Evolutionary conservation across 2,329 filamentous ascomycete species (phyloP).

Genomic region (Dryadomyces sulphureus): DNA sequence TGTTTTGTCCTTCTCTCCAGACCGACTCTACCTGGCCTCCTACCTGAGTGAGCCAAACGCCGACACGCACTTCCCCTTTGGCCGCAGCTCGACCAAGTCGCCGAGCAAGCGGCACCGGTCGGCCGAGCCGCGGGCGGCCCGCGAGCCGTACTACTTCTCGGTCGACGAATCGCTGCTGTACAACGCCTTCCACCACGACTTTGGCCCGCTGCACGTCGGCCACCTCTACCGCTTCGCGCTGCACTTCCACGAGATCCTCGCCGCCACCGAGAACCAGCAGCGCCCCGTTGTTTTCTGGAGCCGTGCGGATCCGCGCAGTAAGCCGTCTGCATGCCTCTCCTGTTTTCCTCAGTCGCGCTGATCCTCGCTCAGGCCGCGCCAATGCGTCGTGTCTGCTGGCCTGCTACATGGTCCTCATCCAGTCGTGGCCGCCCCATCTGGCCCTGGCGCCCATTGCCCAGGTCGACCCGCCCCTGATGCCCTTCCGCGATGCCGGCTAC

Average conservation of each 20-base stretch:
- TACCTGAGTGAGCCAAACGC: slow-evolving; percentile 71
- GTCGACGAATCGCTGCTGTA: slow-evolving; percentile 87
- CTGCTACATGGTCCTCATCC: slow-evolving; percentile 97
- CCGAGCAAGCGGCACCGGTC: slow-evolving; percentile 58
- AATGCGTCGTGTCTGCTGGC: slow-evolving; percentile 92
- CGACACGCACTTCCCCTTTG: slow-evolving; percentile 77
- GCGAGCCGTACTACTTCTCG: slow-evolving; percentile 82
- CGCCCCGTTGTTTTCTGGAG: slow-evolving; percentile 94
- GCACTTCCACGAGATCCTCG: slow-evolving; percentile 87
- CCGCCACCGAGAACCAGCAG: slow-evolving; percentile 78
- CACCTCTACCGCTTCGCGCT: slow-evolving; percentile 94
- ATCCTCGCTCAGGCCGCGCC: slow-evolving; percentile 47
- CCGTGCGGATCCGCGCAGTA: slow-evolving; percentile 71
- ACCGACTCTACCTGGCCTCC: slow-evolving; percentile 87
- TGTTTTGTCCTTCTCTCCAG: slow-evolving; percentile 27
- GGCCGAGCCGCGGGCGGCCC: slow-evolving; percentile 14
- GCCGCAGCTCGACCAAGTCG: slow-evolving; percentile 40
- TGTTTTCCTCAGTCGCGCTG: neutral
- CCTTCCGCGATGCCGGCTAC: slow-evolving; percentile 95
- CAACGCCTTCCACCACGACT: slow-evolving; percentile 97
- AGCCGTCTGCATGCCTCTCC: slow-evolving; percentile 29
- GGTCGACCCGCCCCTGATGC: slow-evolving; percentile 94
- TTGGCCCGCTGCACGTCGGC: slow-evolving; percentile 92
- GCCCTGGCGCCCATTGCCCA: slow-evolving; percentile 92
- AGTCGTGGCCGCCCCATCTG: slow-evolving; percentile 92